Evolutionary conservation across 768 basidiomycete species (phyloP).

Genomic region (Phylloporus scabripes): DNA sequence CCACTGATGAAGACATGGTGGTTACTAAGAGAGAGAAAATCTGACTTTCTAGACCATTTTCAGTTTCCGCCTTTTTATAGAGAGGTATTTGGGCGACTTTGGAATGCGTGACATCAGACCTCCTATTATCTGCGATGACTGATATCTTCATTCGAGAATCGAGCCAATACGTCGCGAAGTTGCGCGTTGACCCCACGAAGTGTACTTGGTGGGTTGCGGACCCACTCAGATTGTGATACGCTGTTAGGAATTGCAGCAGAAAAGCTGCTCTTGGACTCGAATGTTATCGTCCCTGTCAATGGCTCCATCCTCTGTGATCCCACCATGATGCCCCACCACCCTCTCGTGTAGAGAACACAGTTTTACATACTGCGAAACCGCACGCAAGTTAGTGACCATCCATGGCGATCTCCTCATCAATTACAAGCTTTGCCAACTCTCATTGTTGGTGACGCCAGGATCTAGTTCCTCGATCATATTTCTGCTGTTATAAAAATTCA

Average conservation of each 20-base stretch:
- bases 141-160: neutral
- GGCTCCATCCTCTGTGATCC: conserved; percentile 48
- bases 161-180: too few species aligned
- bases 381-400: neutral
- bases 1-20: conserved; percentile 10
- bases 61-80: neutral
- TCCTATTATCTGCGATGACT: neutral
- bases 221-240: too few species aligned
- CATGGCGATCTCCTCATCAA: conserved; percentile 5
- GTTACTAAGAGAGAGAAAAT: neutral
- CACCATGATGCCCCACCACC: neutral
- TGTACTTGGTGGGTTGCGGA: too few species aligned
- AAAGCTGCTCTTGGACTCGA: too few species aligned
- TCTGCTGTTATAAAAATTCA: too few species aligned
- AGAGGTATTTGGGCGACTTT: conserved; percentile 4
- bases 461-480: too few species aligned
- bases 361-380: conserved; percentile 28
- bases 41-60: neutral
- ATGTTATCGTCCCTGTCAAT: conserved; percentile 18
- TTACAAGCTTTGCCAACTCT: conserved; percentile 39
- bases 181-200: too few species aligned
- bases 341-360: too few species aligned
- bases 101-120: neutral
- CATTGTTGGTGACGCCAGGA: conserved; percentile 18
- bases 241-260: too few species aligned